Conservation (phyloP, 257 asterid genomes). For the Primulina eburnea region DNA sequence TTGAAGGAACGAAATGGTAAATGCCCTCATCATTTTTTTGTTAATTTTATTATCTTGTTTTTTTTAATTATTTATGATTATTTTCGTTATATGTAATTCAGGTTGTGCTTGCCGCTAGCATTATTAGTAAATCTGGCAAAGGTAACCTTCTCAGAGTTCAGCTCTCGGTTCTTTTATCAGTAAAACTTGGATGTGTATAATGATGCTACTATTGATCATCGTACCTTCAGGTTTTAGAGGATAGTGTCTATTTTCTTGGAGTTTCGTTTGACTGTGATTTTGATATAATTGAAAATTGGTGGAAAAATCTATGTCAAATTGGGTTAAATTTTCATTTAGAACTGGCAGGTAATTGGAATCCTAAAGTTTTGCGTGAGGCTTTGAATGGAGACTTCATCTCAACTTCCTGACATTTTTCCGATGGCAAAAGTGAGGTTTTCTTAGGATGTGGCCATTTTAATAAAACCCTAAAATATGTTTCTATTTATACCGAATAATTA, state of each 20-base stretch:
- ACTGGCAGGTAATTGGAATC: not conserved
- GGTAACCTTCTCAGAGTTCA: conserved; percentile 43
- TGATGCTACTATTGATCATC: not conserved
- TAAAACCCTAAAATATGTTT: not conserved
- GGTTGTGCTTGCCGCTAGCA: conserved; percentile 93
- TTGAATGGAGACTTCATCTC: not conserved
- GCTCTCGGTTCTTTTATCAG: not conserved
- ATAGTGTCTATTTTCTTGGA: not conserved
- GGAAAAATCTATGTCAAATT: not conserved
- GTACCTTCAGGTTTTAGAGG: not conserved
- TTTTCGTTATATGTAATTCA: conserved; percentile 30
- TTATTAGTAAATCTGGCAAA: conserved; percentile 84
- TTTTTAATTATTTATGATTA: conserved; percentile 9
- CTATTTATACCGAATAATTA: not conserved
- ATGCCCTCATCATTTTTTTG: not conserved
- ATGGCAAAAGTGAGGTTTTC: not conserved
- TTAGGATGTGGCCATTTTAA: not conserved
- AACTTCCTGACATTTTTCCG: not conserved
- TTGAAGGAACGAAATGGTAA: conserved; percentile 47
- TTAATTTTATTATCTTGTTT: not conserved
- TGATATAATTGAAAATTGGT: not conserved
- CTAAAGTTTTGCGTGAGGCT: conserved; percentile 12
- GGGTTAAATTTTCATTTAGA: not conserved
- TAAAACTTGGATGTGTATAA: conserved; percentile 6
- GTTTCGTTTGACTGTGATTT: not conserved